These are phyloP conservation scores for Pseudocercospora ulei DNA, from an alignment of 2,329 filamentous ascomycete genomes.

Conservation along the genomic window DNA sequence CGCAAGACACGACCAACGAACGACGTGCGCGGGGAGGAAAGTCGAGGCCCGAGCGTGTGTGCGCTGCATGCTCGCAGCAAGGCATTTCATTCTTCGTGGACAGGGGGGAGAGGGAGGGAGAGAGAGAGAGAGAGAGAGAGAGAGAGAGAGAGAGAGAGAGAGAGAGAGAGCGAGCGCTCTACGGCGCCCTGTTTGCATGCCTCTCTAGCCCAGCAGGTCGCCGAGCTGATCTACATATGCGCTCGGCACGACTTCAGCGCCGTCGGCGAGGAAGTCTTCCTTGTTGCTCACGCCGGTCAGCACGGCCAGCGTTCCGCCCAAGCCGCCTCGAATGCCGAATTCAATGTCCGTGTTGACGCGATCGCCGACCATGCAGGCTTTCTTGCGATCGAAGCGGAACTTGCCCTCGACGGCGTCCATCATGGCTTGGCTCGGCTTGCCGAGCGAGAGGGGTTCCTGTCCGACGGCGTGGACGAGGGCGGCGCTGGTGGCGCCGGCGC, in stretches of 20 bases:
- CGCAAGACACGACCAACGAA: too few species aligned
- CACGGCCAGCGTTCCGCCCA: slow-evolving; percentile 85
- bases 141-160: too few species aligned
- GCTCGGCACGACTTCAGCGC: slow-evolving; percentile 59
- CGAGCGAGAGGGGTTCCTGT: slow-evolving; percentile 64
- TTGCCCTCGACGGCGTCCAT: slow-evolving; percentile 98
- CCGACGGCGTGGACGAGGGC: slow-evolving; percentile 58
- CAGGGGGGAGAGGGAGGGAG: too few species aligned
- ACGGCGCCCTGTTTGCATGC: too few species aligned
- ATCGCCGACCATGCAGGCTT: slow-evolving; percentile 93
- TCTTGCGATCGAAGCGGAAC: slow-evolving; percentile 72
- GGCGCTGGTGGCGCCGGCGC: slow-evolving; percentile 72
- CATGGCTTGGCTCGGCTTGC: slow-evolving; percentile 97
- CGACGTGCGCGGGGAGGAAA: too few species aligned
- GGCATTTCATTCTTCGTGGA: too few species aligned
- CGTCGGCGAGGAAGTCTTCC: slow-evolving; percentile 65
- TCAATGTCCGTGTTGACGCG: slow-evolving; percentile 89
- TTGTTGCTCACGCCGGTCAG: slow-evolving; percentile 82
- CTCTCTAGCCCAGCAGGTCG: slow-evolving; percentile 49
- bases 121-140: too few species aligned
- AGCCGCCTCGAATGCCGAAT: slow-evolving; percentile 81
- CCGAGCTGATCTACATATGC: slow-evolving; percentile 79
- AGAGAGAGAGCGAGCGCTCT: too few species aligned
- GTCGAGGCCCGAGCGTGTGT: too few species aligned
- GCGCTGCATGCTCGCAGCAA: too few species aligned